These are phyloP conservation scores for Henckelia pumila DNA, from an alignment of 257 asterid genomes.

Conservation along the genomic window DNA sequence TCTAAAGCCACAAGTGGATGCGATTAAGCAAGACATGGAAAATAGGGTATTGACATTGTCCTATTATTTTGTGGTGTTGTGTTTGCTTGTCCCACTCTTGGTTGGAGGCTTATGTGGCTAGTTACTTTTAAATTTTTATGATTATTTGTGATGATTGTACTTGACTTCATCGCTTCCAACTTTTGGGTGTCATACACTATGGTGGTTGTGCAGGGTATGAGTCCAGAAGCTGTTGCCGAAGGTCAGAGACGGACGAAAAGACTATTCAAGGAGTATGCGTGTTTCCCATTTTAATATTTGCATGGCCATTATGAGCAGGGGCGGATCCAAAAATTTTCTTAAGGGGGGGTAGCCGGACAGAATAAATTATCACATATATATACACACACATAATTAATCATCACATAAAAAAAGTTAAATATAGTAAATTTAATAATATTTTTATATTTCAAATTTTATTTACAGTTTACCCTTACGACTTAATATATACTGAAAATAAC, in stretches of 20 bases:
- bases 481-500: no score
- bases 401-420: no score
- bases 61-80: neutral
- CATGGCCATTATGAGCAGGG: no score
- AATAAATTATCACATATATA: no score
- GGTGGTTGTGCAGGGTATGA: neutral
- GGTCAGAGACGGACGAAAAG: no score
- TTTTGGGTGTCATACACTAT: neutral
- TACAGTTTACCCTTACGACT: no score
- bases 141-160: neutral
- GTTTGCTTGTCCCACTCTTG: neutral
- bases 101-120: neutral
- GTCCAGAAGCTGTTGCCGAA: neutral
- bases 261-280: no score
- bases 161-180: neutral
- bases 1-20: neutral
- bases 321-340: no score
- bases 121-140: neutral
- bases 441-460: no score
- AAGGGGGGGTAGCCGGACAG: no score
- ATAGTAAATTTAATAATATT: no score
- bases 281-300: neutral
- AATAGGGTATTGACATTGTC: neutral
- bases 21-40: neutral
- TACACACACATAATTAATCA: no score